Base-by-base conservation (phyloP, 371 early-diverging fungal genomes). In the Quaeritorhiza haematococci region DNA sequence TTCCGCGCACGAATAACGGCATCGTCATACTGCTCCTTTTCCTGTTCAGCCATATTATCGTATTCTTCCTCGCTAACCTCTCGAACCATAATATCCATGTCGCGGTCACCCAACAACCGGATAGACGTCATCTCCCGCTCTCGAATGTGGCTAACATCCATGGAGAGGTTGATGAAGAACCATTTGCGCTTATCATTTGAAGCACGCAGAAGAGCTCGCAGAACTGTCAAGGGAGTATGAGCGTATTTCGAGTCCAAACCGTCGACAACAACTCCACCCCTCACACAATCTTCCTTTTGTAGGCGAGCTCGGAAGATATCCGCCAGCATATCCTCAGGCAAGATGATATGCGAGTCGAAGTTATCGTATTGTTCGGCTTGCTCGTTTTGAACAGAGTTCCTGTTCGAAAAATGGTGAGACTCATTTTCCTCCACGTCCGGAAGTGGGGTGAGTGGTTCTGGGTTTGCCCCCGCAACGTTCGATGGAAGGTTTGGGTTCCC, bases 1-100 rank as follows among this genome's bases (percentile, higher is more conserved):
- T 62, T 62, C 49, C 68, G 67, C 55, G 69, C 69, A 44, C 67
- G 68, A 33, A 66, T 56, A 27, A 78, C 55, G 26, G 61, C 60
- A n/a, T 44, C 26, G 50, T 76, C 76, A 53, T 78, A 76, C 24
- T 61, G 45, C 6, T 66, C 74, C 34, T 63, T 61, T 35, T 80
- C 80, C 13, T 19, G 21, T 3, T 65, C 67, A 7, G 56, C 58
- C 65, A 80, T 52, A 15, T 42, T 51, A 49, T 82, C 82, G 62
- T 82, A 82, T 33, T 74, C 77, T 45, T 75, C 76, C 48, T 81
- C 82, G 10, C 63, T 38, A 1, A 81, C 55, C 33, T 72, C 66
- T 33, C 70, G n/a, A 26, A n/a, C 13, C 19, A 10, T 19, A 49
- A 15, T 24, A 7, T 15, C 15, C 17, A 50, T 8, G 8, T 26